Percentiles rank a stretch among this genome's conserved stretches.
Evolutionary conservation across 2,329 filamentous ascomycete species (phyloP).

Genomic region (Penicillium crustosum): DNA sequence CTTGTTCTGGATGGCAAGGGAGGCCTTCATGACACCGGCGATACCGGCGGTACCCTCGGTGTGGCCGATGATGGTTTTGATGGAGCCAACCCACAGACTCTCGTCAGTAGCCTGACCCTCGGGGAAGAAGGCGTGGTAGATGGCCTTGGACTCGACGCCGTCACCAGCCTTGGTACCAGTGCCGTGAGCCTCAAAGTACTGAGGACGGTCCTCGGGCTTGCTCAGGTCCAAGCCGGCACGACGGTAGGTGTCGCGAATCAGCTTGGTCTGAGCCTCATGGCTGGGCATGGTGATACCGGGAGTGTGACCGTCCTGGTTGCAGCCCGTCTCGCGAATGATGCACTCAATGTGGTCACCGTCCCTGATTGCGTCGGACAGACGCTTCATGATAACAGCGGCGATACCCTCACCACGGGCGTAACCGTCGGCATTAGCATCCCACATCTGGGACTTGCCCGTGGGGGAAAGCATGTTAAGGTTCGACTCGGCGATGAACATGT

Average conservation of each 20-base stretch:
- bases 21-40: background rate
- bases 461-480: background rate
- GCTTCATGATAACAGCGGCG: background rate
- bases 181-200: background rate
- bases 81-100: background rate
- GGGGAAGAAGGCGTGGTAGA: background rate
- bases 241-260: background rate
- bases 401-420: background rate
- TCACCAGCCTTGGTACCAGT: background rate
- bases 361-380: background rate
- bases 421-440: background rate
- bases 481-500: background rate
- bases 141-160: background rate
- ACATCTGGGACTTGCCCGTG: background rate
- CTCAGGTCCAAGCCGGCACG: background rate
- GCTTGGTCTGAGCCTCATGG: background rate
- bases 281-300: background rate
- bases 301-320: background rate
- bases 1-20: background rate
- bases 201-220: background rate
- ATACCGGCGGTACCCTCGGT: background rate
- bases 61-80: background rate
- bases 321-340: background rate
- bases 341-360: background rate
- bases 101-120: background rate